Conservation (phyloP, 352 stramenopile genomes). For the Phytophthora pisi region DNA sequence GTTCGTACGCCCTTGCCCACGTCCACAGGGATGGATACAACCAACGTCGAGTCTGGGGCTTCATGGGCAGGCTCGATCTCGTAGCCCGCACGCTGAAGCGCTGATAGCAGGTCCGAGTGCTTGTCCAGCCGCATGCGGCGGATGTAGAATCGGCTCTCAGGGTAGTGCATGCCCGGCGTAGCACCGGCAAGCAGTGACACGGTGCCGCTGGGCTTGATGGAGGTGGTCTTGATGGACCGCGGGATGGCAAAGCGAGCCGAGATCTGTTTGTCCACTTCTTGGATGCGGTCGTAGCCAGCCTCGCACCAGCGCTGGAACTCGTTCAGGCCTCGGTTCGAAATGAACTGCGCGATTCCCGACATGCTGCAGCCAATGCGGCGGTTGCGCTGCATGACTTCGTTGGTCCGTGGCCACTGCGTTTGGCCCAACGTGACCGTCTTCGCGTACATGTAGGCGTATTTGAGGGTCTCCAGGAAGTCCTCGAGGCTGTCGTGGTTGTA, state of each 20-base stretch:
- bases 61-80: slow-evolving; percentile 78
- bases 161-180: slow-evolving; percentile 94
- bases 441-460: slow-evolving; percentile 91
- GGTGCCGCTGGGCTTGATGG: slow-evolving; percentile 90
- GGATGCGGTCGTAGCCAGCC: slow-evolving; percentile 78
- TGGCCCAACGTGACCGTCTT: slow-evolving; percentile 94
- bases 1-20: slow-evolving; percentile 88
- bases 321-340: slow-evolving; percentile 76
- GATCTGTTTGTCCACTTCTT: slow-evolving; percentile 71
- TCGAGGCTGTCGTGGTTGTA: slow-evolving; percentile 82
- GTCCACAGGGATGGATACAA: slow-evolving; percentile 93
- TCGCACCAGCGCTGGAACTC: slow-evolving; percentile 91
- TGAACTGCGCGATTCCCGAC: slow-evolving; percentile 94
- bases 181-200: slow-evolving; percentile 92
- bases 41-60: slow-evolving; percentile 70
- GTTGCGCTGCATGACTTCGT: slow-evolving; percentile 93
- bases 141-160: slow-evolving; percentile 93
- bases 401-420: slow-evolving; percentile 92
- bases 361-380: slow-evolving; percentile 93
- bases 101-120: slow-evolving; percentile 80
- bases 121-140: slow-evolving; percentile 87
- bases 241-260: slow-evolving; percentile 82
- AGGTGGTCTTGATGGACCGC: slow-evolving; percentile 94
- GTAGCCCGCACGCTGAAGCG: slow-evolving; percentile 77
- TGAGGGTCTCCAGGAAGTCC: slow-evolving; percentile 90